Base-by-base conservation (phyloP, 768 basidiomycete species). In the Panaeolus papilionaceus region DNA sequence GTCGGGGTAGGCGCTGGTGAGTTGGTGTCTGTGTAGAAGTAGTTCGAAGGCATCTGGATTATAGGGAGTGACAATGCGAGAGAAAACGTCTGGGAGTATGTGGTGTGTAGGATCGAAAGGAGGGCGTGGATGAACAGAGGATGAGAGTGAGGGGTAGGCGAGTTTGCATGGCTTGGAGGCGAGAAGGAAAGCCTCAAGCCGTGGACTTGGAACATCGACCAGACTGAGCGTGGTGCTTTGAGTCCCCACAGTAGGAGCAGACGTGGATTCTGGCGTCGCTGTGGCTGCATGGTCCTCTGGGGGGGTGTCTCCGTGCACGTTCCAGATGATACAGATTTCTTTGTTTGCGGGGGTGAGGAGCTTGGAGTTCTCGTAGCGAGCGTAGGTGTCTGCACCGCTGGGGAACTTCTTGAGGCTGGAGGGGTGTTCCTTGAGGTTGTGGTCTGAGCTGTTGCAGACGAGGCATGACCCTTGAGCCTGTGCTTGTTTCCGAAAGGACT, bases 11-110 rank as follows among this genome's bases (percentile, higher is more conserved):
- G 44, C 2, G 0, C 64, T 0, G 0, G 58, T 37, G 5, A 82
- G 1, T 68, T 37, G 64, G 69, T 0, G n/a, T 1, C n/a, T n/a
- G n/a, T n/a, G n/a, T 3, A 81, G 72, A 33, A 74, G 49, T 0
- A 8, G 18, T 16, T 72, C 68, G 49, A 82, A 81, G 8, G 75
- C 75, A 18, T 71, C 33, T 0, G 74, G 38, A 65, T 75, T 64
- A 61, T 82, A 82, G 16, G 80, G 81, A n/a, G 72, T 73, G 5
- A 74, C 42, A 7, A 81, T 71, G 6, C 69, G 68, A 4, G 70
- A 39, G 26, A 75, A 79, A 11, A 80, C 66, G 10, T 71, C 38
- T 33, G 71, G n/a, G 67, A 71, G 11, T 2, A 70, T 58, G 47
- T 70, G 54, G 14, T n/a, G n/a, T n/a, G n/a, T n/a, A n/a, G n/a